Evolutionary conservation across 192 early-diverging fungal genomes (phyloP).

Genomic region (Cladochytrium replicatum): DNA sequence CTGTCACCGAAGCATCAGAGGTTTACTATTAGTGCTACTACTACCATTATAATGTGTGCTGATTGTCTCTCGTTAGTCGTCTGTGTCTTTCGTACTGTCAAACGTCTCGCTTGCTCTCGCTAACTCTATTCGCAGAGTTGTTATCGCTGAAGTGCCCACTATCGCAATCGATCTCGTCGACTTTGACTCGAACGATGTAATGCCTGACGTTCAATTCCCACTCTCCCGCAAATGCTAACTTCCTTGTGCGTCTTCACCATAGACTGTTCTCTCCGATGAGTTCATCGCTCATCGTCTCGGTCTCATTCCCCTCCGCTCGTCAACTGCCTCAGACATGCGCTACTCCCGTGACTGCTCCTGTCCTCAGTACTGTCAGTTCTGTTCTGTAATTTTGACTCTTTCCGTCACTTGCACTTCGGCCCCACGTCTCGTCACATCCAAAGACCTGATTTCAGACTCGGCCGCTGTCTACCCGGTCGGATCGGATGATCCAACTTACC

Average conservation of each 20-base stretch:
- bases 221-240: neutral
- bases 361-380: conserved; percentile 69
- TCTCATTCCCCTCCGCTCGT: conserved; percentile 80
- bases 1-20: no score
- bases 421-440: conserved; percentile 74
- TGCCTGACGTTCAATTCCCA: neutral
- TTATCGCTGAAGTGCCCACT: conserved; percentile 97
- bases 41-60: no score
- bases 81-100: conserved; percentile 75
- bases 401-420: conserved; percentile 73
- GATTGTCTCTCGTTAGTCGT: no score
- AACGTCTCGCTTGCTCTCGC: conserved; percentile 86
- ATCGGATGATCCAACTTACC: conserved; percentile 31
- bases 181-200: conserved; percentile 75
- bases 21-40: no score
- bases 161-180: conserved; percentile 97
- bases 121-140: conserved; percentile 84
- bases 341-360: conserved; percentile 60
- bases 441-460: conserved; percentile 64
- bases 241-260: neutral
- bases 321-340: conserved; percentile 60
- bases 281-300: conserved; percentile 92
- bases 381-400: conserved; percentile 81
- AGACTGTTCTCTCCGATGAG: conserved; percentile 88
- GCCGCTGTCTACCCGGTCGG: conserved; percentile 1